Conservation (phyloP, 1,139 yeast genomes). For the Debaryomyces fabryi region DNA sequence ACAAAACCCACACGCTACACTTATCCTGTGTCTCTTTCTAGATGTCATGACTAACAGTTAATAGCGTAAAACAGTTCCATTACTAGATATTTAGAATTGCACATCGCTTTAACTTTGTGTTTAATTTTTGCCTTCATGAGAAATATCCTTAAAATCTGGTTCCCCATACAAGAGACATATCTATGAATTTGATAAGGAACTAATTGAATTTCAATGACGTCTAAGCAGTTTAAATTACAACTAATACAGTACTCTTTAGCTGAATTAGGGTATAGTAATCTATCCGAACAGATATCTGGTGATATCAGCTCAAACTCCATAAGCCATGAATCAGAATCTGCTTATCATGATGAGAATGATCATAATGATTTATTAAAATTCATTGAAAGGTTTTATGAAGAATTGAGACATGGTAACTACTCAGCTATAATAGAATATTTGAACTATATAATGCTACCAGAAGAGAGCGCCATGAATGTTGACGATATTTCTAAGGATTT, state of each 20-base stretch:
- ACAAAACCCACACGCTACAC: slow-evolving; percentile 46
- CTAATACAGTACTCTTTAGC: slow-evolving; percentile 34
- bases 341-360: slow-evolving; percentile 3
- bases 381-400: slow-evolving; percentile 29
- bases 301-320: slow-evolving; percentile 5
- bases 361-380: slow-evolving; percentile 4
- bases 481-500: slow-evolving; percentile 8
- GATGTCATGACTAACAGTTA: slow-evolving; percentile 6
- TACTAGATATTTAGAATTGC: background rate
- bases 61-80: background rate
- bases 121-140: slow-evolving; percentile 4
- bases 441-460: slow-evolving; percentile 1
- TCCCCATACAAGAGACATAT: slow-evolving; percentile 1
- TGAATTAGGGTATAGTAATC: slow-evolving; percentile 30
- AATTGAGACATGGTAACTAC: slow-evolving; percentile 29
- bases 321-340: background rate
- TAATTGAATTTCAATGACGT: slow-evolving; percentile 17
- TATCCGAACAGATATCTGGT: slow-evolving; percentile 13
- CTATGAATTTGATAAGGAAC: background rate
- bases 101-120: background rate
- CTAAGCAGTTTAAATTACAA: slow-evolving; percentile 35
- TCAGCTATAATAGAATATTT: slow-evolving; percentile 20
- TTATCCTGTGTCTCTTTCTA: slow-evolving; percentile 35
- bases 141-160: background rate
- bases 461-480: slow-evolving; percentile 9